Evolutionary conservation across 139 green algal species (phyloP), one percentile per base, ranked within the genome.

Genomic region (Pseudopediastrum boryanum): DNA sequence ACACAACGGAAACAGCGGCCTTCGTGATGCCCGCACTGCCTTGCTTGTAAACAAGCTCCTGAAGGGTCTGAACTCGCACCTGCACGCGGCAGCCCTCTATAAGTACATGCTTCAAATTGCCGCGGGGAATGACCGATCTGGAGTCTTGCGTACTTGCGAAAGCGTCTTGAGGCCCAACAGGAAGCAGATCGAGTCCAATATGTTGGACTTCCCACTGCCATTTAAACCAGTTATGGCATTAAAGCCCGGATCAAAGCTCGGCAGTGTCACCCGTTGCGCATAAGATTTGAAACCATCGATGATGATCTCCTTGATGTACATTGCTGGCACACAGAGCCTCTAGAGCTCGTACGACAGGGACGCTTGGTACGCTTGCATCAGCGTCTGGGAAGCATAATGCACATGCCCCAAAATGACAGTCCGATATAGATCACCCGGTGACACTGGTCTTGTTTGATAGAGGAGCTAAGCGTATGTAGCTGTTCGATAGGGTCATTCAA

Each of bases 261-360:
- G 77, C 0, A 99, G 89, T 1, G 85, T 89, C 2, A 98, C 94
- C 0, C 93, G 85, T 79, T 95, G 85, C 2, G 96, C 96, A 70
- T 99, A 99, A 1, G 94, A 98, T 85, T 99, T 99, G 89, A 99
- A 99, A 44, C 97, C 97, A 35, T 99, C 97, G 33, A 99, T 94
- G 13, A 59, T 92, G n/a, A 99, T 86, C 42, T 98, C 94, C 56
- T 96, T 91, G 52, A 99, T 94, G 83, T 95, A 95, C 97, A 99
- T 99, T 39, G 52, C 48, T 50, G 39, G 39, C 21, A 8, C 29
- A n/a, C 33, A 56, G 39, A n/a, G n/a, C n/a, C n/a, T n/a, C n/a
- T n/a, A n/a, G n/a, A n/a, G n/a, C n/a, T n/a, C n/a, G n/a, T n/a
- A n/a, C n/a, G n/a, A n/a, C n/a, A n/a, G n/a, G n/a, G n/a, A n/a